These are phyloP conservation scores for Plantago ovata DNA, from an alignment of 257 asterid genomes.

Conservation along the genomic window DNA sequence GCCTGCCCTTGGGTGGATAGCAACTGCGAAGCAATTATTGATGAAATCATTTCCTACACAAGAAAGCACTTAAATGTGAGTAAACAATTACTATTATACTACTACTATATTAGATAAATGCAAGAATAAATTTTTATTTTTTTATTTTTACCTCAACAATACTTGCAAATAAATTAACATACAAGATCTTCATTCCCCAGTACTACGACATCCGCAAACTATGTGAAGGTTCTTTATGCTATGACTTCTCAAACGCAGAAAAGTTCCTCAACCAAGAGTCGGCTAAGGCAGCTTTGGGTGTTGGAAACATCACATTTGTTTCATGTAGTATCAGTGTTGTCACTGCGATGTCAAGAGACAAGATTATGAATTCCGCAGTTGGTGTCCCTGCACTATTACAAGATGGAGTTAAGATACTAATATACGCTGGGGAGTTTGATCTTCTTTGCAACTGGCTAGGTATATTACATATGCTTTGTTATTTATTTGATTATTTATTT, in stretches of 20 bases:
- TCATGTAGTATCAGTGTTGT: slow-evolving; percentile 38
- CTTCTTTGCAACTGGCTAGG: slow-evolving; percentile 66
- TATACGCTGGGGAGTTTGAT: slow-evolving; percentile 60
- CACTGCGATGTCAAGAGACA: slow-evolving; percentile 33
- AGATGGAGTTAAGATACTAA: slow-evolving; percentile 38
- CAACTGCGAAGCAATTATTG: slow-evolving; percentile 20
- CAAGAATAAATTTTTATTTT: too few species aligned
- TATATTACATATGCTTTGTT: not conserved
- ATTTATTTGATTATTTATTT: too few species aligned
- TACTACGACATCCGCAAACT: slow-evolving; percentile 35
- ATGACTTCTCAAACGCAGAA: slow-evolving; percentile 35
- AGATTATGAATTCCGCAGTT: slow-evolving; percentile 40
- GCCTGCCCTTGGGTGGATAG: not conserved
- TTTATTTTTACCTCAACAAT: slow-evolving; percentile 1
- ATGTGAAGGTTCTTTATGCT: slow-evolving; percentile 34
- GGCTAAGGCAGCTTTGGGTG: slow-evolving; percentile 35
- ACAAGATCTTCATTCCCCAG: slow-evolving; percentile 14
- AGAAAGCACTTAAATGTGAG: slow-evolving; percentile 34
- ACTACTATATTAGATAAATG: too few species aligned
- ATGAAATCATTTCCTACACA: slow-evolving; percentile 6
- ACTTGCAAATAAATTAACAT: not conserved
- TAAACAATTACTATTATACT: not conserved
- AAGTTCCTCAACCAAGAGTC: slow-evolving; percentile 20
- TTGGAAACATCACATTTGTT: slow-evolving; percentile 26
- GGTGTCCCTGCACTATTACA: slow-evolving; percentile 40